phyloP scores from a whole-genome alignment of 805 yeast species.

The Nakazawaea peltata region DNA sequence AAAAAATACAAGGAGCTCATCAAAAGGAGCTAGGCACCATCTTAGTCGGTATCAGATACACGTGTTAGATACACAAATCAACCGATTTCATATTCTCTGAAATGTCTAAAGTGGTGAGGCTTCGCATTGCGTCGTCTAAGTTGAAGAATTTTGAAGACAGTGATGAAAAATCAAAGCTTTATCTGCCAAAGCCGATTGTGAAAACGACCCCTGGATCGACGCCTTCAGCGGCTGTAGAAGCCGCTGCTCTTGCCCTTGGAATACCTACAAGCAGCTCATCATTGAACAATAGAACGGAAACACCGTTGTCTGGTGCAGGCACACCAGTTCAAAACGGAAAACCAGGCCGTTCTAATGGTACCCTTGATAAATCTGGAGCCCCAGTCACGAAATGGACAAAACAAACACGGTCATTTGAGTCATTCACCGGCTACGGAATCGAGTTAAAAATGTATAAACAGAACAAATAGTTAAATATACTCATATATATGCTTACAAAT shows the following conservation, averaged over 20 bases:
- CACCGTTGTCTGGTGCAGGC: constrained; percentile 1
- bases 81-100: no score
- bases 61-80: no score
- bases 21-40: background rate
- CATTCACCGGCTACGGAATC: constrained; percentile 35
- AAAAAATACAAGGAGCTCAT: background rate
- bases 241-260: no score
- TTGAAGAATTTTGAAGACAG: constrained; percentile 1
- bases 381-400: constrained; percentile 37
- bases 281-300: constrained; percentile 1
- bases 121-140: background rate
- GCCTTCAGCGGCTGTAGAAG: background rate
- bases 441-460: background rate
- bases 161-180: background rate
- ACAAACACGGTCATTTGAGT: constrained; percentile 27
- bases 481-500: background rate
- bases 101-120: background rate
- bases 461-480: background rate
- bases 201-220: constrained; percentile 5
- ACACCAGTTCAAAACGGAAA: background rate
- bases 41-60: no score
- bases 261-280: no score
- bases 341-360: background rate
- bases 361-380: constrained; percentile 32
- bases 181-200: constrained; percentile 1